phyloP scores from a whole-genome alignment of 257 asterid genomes.

The Gynochthodes officinalis region DNA sequence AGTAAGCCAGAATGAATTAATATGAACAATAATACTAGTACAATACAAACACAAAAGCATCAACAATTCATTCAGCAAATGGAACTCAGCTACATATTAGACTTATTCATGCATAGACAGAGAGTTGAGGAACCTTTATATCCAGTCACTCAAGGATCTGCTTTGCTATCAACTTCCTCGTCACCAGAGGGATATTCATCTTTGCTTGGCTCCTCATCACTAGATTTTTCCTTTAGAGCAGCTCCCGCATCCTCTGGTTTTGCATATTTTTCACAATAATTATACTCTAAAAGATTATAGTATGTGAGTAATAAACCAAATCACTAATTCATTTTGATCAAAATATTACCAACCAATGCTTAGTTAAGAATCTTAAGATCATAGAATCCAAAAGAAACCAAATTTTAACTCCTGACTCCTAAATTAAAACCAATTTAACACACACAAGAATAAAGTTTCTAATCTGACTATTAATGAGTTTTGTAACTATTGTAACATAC shows the following conservation, averaged over 20 bases:
- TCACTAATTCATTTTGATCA: too few relatives aligned
- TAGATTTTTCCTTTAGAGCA: constrained; percentile 58
- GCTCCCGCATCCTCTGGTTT: constrained; percentile 77
- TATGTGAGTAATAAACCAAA: not conserved
- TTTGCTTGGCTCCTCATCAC: constrained; percentile 72
- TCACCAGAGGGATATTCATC: constrained; percentile 69
- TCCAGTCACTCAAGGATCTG: constrained; percentile 50
- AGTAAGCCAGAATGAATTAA: constrained; percentile 17
- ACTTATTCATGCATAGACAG: constrained; percentile 48
- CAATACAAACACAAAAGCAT: constrained; percentile 9
- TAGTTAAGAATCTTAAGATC: too few relatives aligned
- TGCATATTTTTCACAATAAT: constrained; percentile 72
- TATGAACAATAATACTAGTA: constrained; percentile 21
- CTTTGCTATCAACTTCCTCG: constrained; percentile 73
- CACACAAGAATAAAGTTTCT: too few relatives aligned
- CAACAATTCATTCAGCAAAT: constrained; percentile 11
- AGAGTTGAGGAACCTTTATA: constrained; percentile 8
- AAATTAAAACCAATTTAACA: too few relatives aligned
- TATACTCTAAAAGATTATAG: constrained; percentile 41
- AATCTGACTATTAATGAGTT: too few relatives aligned
- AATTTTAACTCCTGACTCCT: too few relatives aligned
- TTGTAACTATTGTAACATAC: too few relatives aligned
- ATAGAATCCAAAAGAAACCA: too few relatives aligned
- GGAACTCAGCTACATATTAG: constrained; percentile 15
- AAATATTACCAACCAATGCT: too few relatives aligned